Base-by-base conservation (phyloP, 1,139 yeast genomes). In the Geotrichum histeridarum region DNA sequence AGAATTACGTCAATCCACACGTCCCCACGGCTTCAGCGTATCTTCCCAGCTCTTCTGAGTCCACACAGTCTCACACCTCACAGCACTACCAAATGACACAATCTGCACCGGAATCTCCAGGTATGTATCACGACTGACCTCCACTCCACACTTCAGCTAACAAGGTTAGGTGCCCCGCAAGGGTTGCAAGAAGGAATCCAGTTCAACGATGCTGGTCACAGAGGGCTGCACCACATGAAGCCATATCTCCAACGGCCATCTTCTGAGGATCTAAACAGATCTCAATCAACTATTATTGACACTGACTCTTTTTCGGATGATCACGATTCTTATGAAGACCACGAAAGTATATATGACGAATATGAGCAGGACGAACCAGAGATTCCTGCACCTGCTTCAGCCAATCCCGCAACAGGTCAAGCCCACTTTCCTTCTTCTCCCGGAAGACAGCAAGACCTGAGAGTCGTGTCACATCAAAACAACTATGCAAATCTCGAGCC, bases 231-330 rank as follows among this genome's bases (percentile, higher is more conserved):
- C 14, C 47, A 46, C 36, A 47, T 48, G n/a, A 54, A 48, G 41
- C 53, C 54, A 15, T 45, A 51, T 48, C 48, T 48, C 8, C 51
- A 52, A 2, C 41, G 51, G 18, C 42, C 47, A 18, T 44, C 50
- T 7, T 52, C 49, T 17, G 51, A 48, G 17, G 55, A 55, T 37
- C 36, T 51, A 14, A 52, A 42, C 39, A 48, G 54, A 41, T 55
- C 58, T 32, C 58, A 55, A 42, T 52, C 58, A 5, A 55, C 58
- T 11, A 55, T 55, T 41, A 55, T 55, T 18, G 58, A 55, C 36
- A 55, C 58, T 9, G 58, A 55, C 41, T 55, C 58, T 27, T 41
- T 51, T n/a, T 52, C 55, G 2, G 55, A 53, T 37, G 58, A 55
- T 17, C 50, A 51, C 4, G 45, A 51, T 18, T 50, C 54, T 12